Evolutionary conservation across 176 grass and related monocot genomes (phyloP).

Genomic region (Aegilops umbellulata): DNA sequence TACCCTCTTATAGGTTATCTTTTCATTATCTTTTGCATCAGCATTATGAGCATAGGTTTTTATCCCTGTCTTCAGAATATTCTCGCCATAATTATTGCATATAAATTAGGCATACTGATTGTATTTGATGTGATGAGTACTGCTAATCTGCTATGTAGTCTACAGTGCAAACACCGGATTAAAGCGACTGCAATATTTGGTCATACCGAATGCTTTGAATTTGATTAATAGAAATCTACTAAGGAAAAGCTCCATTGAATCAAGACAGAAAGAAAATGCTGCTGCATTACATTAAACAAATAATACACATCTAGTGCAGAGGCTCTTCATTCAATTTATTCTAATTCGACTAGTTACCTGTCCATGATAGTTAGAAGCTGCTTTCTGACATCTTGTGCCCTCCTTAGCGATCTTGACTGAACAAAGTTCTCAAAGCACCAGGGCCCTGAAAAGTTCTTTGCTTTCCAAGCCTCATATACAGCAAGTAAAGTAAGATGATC

Average conservation of each 20-base stretch:
- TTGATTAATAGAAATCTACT: background rate
- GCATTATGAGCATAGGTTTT: background rate
- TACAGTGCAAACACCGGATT: background rate
- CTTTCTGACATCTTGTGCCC: constrained; percentile 90
- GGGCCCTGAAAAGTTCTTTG: constrained; percentile 92
- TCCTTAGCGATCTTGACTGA: constrained; percentile 78
- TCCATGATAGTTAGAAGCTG: constrained; percentile 98
- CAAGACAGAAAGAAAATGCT: background rate
- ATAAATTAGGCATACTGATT: background rate
- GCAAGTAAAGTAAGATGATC: constrained; percentile 92
- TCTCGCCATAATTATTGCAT: background rate
- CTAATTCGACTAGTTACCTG: constrained; percentile 48
- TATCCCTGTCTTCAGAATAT: background rate
- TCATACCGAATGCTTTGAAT: background rate
- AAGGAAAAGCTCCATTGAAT: background rate
- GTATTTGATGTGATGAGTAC: constrained; percentile 2
- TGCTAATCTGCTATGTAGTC: background rate
- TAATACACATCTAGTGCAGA: constrained; percentile 2
- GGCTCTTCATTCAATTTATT: background rate
- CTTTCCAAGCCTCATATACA: constrained; percentile 98
- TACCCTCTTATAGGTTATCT: background rate
- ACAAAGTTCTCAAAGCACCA: constrained; percentile 99
- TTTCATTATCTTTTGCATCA: background rate
- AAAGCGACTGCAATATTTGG: background rate
- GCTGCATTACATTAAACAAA: background rate